A percentile compares a stretch with the other conserved stretches of the same genome.
Evolutionary conservation across 2,329 filamentous ascomycete genomes (phyloP).

Genomic region (Beauveria bassiana): DNA sequence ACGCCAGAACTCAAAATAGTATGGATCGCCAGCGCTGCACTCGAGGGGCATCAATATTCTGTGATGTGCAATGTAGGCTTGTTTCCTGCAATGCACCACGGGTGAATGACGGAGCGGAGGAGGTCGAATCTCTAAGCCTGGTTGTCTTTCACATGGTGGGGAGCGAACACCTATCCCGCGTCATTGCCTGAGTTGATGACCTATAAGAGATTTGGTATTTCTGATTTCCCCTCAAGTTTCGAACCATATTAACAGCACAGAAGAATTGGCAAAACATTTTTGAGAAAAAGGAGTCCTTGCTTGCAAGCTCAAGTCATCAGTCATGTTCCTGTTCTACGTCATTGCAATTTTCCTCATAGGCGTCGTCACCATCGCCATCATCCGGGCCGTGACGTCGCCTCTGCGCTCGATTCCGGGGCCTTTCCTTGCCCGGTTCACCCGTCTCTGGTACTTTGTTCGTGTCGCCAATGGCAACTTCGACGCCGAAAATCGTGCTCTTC

Average conservation of each 20-base stretch:
- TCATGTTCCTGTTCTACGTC: background rate
- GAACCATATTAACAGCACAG: background rate
- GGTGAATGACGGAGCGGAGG: no score
- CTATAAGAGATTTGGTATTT: background rate
- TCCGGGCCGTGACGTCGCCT: conserved; percentile 19
- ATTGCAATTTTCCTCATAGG: background rate
- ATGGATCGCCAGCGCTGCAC: no score
- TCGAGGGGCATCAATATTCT: no score
- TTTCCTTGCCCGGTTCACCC: conserved; percentile 33
- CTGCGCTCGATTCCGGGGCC: conserved; percentile 36
- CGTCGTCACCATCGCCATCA: background rate
- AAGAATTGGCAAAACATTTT: no score
- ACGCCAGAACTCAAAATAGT: no score
- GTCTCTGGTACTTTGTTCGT: conserved; percentile 34
- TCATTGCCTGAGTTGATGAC: background rate
- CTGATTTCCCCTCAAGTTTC: background rate
- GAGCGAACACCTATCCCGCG: background rate
- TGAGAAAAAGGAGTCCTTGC: no score
- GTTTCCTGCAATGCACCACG: no score
- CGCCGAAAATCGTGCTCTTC: conserved; percentile 30
- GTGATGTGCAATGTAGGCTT: no score
- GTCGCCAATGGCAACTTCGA: conserved; percentile 31
- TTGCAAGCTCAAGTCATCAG: background rate
- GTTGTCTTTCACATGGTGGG: background rate
- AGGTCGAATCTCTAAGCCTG: no score